A percentile compares a stretch with the other conserved stretches of the same genome.
Evolutionary conservation across 306 rosid species (phyloP).

Genomic region (Cucumis melo): DNA sequence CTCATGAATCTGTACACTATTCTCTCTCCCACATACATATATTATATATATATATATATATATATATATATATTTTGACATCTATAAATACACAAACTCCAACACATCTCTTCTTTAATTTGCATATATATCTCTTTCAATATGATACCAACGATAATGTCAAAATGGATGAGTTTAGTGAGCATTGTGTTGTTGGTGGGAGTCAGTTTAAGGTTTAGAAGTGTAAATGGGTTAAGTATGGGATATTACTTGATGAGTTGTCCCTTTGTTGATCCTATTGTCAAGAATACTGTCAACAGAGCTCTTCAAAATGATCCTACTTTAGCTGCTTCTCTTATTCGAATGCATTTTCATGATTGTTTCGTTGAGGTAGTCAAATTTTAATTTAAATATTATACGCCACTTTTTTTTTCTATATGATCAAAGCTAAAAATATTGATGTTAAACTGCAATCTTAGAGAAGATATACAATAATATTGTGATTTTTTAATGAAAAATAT

Average conservation of each 20-base stretch:
- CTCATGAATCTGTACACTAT: not conserved
- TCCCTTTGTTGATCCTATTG: slow-evolving; percentile 36
- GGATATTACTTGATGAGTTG: slow-evolving; percentile 39
- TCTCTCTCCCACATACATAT: no score
- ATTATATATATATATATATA: no score
- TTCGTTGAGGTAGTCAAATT: slow-evolving; percentile 38
- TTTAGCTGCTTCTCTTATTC: slow-evolving; percentile 50
- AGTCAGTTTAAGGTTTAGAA: not conserved
- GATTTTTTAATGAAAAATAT: no score
- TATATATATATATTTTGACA: no score
- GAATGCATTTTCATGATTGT: slow-evolving; percentile 89
- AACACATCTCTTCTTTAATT: not conserved
- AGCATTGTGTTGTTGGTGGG: not conserved
- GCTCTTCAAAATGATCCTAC: slow-evolving; percentile 54
- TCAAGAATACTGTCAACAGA: slow-evolving; percentile 26
- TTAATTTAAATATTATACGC: no score
- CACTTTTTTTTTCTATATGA: no score
- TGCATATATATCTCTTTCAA: not conserved
- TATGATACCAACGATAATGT: not conserved
- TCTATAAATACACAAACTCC: not conserved
- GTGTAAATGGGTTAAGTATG: slow-evolving; percentile 36
- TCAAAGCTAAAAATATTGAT: no score
- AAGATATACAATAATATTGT: no score
- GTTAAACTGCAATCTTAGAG: no score
- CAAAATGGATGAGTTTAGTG: not conserved